Conservation (phyloP, 2,329 filamentous ascomycete species). For the Calonectria pteridis region DNA sequence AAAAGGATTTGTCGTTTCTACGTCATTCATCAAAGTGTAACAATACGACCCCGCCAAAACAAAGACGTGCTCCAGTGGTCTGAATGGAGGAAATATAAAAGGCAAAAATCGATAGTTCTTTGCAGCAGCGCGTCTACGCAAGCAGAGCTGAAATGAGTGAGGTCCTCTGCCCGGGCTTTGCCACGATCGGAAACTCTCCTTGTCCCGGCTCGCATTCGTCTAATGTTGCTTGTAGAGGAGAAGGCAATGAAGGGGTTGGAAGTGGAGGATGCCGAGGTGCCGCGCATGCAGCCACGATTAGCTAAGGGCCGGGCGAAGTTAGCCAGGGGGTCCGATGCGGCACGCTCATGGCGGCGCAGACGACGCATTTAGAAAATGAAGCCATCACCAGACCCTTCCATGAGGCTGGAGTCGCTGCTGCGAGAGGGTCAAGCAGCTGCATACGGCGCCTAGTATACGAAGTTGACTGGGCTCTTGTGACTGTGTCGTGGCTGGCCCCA, state of each 20-base stretch:
- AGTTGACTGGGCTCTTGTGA: background rate
- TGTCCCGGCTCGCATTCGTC: background rate
- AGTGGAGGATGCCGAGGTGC: conserved; percentile 17
- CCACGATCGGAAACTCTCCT: conserved; percentile 3
- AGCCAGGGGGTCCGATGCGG: background rate
- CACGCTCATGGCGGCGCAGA: background rate
- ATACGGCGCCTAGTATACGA: background rate
- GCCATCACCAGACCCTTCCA: conserved; percentile 23
- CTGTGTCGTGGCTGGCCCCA: conserved; percentile 3
- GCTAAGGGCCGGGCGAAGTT: background rate
- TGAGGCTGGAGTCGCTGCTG: background rate
- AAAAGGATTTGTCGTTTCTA: conserved; percentile 5
- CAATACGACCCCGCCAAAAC: conserved; percentile 10
- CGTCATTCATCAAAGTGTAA: conserved; percentile 19
- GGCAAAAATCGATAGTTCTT: background rate
- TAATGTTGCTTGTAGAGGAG: background rate
- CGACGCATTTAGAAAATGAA: conserved; percentile 11
- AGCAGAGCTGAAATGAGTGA: background rate
- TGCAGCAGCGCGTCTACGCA: background rate
- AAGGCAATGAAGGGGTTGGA: background rate
- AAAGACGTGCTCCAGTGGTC: background rate
- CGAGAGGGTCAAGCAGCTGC: background rate
- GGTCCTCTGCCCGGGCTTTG: background rate
- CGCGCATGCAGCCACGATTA: conserved; percentile 14
- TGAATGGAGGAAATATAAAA: conserved; percentile 10